phyloP scores from a whole-genome alignment of 495 filamentous ascomycete genomes.

The Copromyces sp. region DNA sequence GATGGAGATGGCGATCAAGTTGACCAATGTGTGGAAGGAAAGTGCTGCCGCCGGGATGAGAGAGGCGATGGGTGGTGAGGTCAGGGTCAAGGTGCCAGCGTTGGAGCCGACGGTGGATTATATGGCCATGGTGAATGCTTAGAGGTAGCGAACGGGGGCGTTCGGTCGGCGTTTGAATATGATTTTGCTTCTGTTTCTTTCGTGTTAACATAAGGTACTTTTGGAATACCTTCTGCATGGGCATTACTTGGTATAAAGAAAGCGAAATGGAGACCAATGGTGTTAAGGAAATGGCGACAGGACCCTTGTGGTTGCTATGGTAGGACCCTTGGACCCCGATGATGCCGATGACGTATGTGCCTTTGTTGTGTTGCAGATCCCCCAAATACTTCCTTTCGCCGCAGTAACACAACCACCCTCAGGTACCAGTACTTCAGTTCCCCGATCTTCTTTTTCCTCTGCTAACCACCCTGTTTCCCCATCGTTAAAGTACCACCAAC shows the following conservation, averaged over 20 bases:
- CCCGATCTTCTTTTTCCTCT: not conserved
- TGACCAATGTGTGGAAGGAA: conserved; percentile 13
- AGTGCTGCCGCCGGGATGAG: conserved; percentile 2
- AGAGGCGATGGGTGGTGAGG: not conserved
- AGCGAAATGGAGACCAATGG: not conserved
- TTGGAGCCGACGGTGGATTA: conserved; percentile 18
- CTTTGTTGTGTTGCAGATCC: not conserved
- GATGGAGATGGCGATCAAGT: conserved; percentile 1
- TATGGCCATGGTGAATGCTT: conserved; percentile 18
- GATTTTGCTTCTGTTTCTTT: not conserved
- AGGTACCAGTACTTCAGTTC: not conserved
- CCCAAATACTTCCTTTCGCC: not conserved
- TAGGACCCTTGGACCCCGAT: not conserved
- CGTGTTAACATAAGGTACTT: not conserved
- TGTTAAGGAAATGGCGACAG: not conserved
- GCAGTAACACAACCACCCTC: not conserved
- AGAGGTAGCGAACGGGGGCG: not conserved
- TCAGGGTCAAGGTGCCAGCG: not conserved
- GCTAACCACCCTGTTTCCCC: not conserved
- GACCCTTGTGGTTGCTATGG: not conserved
- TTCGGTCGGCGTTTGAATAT: not conserved
- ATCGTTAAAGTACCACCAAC: not conserved
- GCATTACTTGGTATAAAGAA: not conserved
- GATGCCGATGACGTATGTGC: not conserved
- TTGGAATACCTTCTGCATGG: not conserved